A percentile compares a stretch with the other conserved stretches of the same genome.
These are phyloP conservation scores for Euphorbia lathyris DNA, from an alignment of 345 rosid species.

Conservation along the genomic window DNA sequence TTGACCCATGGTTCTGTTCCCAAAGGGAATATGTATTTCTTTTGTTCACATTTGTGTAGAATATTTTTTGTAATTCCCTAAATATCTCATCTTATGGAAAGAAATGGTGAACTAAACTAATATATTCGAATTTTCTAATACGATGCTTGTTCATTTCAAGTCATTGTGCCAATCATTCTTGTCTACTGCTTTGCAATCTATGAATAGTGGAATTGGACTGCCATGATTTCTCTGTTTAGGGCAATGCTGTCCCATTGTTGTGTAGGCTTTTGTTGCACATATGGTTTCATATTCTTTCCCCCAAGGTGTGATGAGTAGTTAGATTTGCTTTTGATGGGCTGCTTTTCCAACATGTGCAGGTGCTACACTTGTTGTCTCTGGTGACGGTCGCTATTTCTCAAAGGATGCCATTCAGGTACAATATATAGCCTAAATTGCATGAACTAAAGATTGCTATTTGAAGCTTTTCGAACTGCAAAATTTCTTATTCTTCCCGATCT, in stretches of 20 bases:
- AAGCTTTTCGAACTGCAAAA: neutral
- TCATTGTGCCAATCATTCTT: neutral
- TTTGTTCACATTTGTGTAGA: neutral
- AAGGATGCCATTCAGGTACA: slow-evolving; percentile 92
- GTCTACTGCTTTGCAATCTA: neutral
- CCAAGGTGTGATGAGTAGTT: neutral
- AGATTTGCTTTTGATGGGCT: neutral
- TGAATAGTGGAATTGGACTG: neutral
- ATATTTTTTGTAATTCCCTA: neutral
- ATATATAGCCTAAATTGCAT: neutral
- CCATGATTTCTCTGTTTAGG: neutral
- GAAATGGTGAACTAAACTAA: neutral
- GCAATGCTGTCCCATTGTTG: neutral
- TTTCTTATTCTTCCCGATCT: neutral
- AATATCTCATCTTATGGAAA: neutral
- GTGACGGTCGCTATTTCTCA: slow-evolving; percentile 97
- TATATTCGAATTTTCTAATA: neutral
- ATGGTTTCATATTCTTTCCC: neutral
- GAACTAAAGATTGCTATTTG: neutral
- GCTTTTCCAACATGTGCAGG: slow-evolving; percentile 40
- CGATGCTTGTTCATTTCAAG: neutral
- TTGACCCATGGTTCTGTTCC: neutral
- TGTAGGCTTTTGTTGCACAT: neutral
- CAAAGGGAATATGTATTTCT: neutral
- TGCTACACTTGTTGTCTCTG: slow-evolving; percentile 96